These are phyloP conservation scores for Beta lomatogona DNA, from an alignment of 179 eudicot species.

Conservation along the genomic window DNA sequence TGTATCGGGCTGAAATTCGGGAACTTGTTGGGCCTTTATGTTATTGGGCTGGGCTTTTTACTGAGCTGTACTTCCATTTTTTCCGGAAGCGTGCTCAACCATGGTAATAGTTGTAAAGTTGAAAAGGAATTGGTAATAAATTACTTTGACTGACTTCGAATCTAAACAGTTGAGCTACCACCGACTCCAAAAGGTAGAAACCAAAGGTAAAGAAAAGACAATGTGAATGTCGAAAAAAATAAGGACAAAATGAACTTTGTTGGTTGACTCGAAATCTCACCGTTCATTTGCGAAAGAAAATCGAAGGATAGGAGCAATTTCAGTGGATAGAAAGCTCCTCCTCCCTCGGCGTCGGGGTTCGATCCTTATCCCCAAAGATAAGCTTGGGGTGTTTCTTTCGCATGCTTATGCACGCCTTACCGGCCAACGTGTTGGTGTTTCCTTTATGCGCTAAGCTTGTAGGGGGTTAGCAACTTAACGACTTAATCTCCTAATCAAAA, in stretches of 20 bases:
- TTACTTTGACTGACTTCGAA: not conserved
- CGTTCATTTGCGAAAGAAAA: not conserved
- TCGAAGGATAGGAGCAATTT: too few relatives aligned
- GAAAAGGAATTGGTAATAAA: not conserved
- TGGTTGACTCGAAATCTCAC: conserved; percentile 12
- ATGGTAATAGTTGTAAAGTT: not conserved
- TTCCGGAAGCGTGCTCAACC: not conserved
- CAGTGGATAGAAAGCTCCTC: too few relatives aligned
- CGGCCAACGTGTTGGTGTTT: too few relatives aligned
- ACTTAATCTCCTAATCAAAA: too few relatives aligned
- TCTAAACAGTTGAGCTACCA: conserved; percentile 7
- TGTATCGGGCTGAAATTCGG: not conserved
- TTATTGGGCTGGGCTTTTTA: too few relatives aligned
- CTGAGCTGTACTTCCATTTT: not conserved
- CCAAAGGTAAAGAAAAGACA: not conserved
- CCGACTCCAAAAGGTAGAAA: not conserved
- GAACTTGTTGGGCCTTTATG: not conserved
- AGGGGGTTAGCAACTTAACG: too few relatives aligned
- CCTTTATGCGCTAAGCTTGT: too few relatives aligned
- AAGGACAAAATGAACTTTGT: not conserved
- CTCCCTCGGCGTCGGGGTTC: too few relatives aligned
- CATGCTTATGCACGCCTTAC: too few relatives aligned
- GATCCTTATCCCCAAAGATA: too few relatives aligned
- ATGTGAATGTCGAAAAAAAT: too few relatives aligned
- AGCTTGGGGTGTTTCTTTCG: too few relatives aligned